Evolutionary conservation across 768 basidiomycete species (phyloP).

Genomic region (Megacollybia marginata): DNA sequence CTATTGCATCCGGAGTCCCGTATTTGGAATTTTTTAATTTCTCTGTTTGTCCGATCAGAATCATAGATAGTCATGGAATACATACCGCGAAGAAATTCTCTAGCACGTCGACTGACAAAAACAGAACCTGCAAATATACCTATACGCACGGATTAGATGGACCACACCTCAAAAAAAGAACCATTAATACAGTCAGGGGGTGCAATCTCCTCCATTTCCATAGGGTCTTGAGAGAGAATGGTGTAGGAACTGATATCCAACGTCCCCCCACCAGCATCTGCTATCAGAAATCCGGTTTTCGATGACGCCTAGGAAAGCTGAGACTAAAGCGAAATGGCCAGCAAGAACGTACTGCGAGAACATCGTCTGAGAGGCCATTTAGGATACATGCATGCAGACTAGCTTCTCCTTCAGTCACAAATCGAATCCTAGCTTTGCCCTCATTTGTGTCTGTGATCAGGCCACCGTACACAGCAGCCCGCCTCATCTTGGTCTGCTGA

Average conservation of each 20-base stretch:
- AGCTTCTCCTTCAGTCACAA: slow-evolving; percentile 80
- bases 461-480: slow-evolving; percentile 64
- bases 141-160: slow-evolving; percentile 15
- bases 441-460: slow-evolving; percentile 69
- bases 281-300: slow-evolving; percentile 71
- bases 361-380: slow-evolving; percentile 70
- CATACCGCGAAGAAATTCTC: slow-evolving; percentile 65
- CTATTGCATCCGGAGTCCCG: slow-evolving; percentile 60
- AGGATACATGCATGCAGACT: slow-evolving; percentile 77
- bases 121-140: slow-evolving; percentile 80
- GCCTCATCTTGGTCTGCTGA: slow-evolving; percentile 71
- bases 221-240: slow-evolving; percentile 58
- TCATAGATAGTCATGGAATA: neutral
- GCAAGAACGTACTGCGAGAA: slow-evolving; percentile 50
- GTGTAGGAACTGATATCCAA: slow-evolving; percentile 78
- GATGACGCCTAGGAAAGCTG: slow-evolving; percentile 47
- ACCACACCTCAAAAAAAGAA: neutral
- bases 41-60: slow-evolving; percentile 28
- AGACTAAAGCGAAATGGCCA: slow-evolving; percentile 1
- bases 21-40: slow-evolving; percentile 72
- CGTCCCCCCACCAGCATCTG: slow-evolving; percentile 77
- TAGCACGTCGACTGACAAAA: slow-evolving; percentile 70
- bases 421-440: slow-evolving; percentile 65
- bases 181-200: slow-evolving; percentile 64
- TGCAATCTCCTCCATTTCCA: slow-evolving; percentile 77